These are phyloP conservation scores for Verticillium klebahnii DNA, from an alignment of 2,329 filamentous ascomycete species.

Conservation along the genomic window DNA sequence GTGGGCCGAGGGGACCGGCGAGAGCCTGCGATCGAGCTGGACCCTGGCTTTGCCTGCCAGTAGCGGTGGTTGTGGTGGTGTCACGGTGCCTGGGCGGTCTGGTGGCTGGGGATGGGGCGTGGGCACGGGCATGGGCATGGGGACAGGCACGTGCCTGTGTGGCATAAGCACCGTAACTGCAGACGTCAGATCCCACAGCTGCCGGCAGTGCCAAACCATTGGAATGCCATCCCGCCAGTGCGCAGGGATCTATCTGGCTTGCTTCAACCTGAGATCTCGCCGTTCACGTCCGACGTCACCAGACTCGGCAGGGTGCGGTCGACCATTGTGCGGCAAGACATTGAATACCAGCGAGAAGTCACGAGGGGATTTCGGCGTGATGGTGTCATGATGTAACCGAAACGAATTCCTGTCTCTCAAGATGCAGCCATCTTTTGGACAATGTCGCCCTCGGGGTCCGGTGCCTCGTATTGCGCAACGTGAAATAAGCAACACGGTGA, in stretches of 20 bases:
- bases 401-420: neutral
- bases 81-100: no score
- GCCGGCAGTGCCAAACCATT: neutral
- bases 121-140: no score
- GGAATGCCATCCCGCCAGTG: neutral
- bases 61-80: no score
- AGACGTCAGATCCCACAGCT: neutral
- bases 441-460: neutral
- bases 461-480: no score
- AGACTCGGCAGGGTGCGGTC: neutral
- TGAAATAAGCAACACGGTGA: no score
- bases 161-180: neutral
- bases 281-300: neutral
- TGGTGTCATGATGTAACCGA: neutral
- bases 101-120: no score
- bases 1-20: neutral
- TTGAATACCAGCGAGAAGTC: neutral
- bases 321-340: neutral
- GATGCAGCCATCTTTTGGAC: neutral
- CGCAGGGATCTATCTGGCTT: neutral
- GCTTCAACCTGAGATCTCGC: neutral
- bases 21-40: neutral
- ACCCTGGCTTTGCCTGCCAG: neutral
- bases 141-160: no score
- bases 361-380: neutral